Evolutionary conservation across 2,329 filamentous ascomycete genomes (phyloP), one percentile per base, ranked within the genome.

Genomic region (Mycosphaerella sp.): DNA sequence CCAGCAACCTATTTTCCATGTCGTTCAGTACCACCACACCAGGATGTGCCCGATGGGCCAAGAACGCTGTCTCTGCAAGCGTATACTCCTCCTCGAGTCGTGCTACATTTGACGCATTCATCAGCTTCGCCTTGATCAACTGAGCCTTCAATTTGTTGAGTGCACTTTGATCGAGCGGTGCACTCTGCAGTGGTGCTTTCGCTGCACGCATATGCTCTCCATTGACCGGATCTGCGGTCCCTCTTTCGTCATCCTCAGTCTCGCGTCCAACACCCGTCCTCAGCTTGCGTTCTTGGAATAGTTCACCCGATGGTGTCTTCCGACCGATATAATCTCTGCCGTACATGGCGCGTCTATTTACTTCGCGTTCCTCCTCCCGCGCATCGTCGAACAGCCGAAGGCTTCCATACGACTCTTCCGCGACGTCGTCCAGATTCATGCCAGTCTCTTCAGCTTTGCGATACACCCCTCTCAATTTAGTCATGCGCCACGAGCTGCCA

Each of bases 401-500:
- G 58, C 81, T 82, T 1, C 90, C 91, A 64, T 86, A 96, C 10
- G 88, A 79, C 60, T 95, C 86, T 34, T 86, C 62, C 0, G 90
- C 93, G 43, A 97, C 75, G 1, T 95, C 87, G 6, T 97, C 91
- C 0, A 94, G 76, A 0, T 80, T 63, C n/a, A 78, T 78, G 0
- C 83, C 84, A 0, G 75, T 83, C 61, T 93, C 84, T 59, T 94
- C 78, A 0, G 89, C 88, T 48, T 84, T 79, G 21, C 81, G 79
- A 68, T 95, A 95, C 1, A 95, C 87, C 9, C 83, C 86, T 59
- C 86, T 89, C 28, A 98, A 79, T 68, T 90, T 96, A 5, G 86
- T 95, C 90, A 98, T 95, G 44, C 94, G 84, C 93, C 94, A 98
- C 62, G 89, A 81, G 12, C 90, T 91, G 0, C 93, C 91, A 6